Percentiles rank a stretch among this genome's conserved stretches.
phyloP scores from a whole-genome alignment of 2,329 filamentous ascomycete genomes.

The Chaetomium olivaceum region DNA sequence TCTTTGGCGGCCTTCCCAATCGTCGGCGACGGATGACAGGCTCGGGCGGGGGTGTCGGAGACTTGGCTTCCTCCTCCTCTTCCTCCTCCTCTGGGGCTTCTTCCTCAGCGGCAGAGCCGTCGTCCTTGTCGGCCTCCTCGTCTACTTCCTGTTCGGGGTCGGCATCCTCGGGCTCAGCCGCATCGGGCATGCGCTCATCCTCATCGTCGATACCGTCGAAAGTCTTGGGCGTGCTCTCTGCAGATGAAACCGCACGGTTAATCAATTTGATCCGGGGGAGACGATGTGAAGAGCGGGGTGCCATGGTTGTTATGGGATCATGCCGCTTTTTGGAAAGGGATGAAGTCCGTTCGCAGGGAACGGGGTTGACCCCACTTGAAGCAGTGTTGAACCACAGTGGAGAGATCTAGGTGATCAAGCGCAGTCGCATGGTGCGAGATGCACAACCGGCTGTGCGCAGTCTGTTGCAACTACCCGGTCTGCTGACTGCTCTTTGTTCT shows the following conservation, averaged over 20 bases:
- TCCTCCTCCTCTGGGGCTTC: slow-evolving; percentile 46
- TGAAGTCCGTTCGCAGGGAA: neutral
- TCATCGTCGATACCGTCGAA: slow-evolving; percentile 48
- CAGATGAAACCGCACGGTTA: slow-evolving; percentile 29
- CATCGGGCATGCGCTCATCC: slow-evolving; percentile 49
- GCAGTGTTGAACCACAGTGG: neutral
- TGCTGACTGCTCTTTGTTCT: neutral
- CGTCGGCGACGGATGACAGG: slow-evolving; percentile 72
- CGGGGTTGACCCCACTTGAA: neutral
- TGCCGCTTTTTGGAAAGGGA: neutral
- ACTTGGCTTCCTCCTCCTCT: slow-evolving; percentile 49
- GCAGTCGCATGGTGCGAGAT: neutral
- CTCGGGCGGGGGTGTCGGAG: slow-evolving; percentile 57
- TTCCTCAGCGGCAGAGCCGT: slow-evolving; percentile 42
- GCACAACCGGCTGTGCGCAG: neutral
- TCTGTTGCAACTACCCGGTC: slow-evolving; percentile 2
- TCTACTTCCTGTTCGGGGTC: slow-evolving; percentile 47
- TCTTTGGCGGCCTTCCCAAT: slow-evolving; percentile 84
- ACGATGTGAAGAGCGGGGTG: neutral
- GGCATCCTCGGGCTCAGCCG: slow-evolving; percentile 39
- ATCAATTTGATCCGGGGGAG: neutral
- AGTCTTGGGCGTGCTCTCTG: slow-evolving; percentile 51
- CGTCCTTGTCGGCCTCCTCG: slow-evolving; percentile 47
- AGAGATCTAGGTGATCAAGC: neutral
- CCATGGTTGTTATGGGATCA: neutral